These are phyloP conservation scores for Tolypocladium sp. DNA, from an alignment of 2,329 filamentous ascomycete species.

Conservation along the genomic window DNA sequence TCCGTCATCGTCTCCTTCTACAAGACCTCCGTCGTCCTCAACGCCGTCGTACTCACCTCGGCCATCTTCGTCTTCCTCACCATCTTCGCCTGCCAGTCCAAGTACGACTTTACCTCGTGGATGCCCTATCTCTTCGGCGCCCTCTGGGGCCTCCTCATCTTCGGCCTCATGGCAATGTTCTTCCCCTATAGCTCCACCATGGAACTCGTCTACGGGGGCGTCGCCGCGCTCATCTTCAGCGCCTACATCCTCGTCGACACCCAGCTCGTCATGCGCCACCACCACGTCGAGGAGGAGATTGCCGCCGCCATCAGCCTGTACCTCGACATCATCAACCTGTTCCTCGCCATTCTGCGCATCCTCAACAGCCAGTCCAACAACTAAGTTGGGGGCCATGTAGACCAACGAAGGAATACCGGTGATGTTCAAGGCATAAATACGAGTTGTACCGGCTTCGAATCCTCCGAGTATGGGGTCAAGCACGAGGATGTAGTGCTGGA, in stretches of 20 bases:
- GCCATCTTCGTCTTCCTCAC: slow-evolving; percentile 74
- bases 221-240: slow-evolving; percentile 81
- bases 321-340: slow-evolving; percentile 93
- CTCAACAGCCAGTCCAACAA: slow-evolving; percentile 95
- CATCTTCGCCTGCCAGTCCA: slow-evolving; percentile 90
- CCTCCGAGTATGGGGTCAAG: background rate
- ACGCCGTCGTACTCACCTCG: slow-evolving; percentile 81
- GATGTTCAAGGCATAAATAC: too few relatives aligned
- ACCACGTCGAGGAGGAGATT: slow-evolving; percentile 97
- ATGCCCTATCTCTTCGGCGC: slow-evolving; percentile 88
- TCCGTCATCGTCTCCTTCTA: slow-evolving; percentile 91
- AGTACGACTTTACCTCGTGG: slow-evolving; percentile 98
- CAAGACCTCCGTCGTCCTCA: slow-evolving; percentile 71
- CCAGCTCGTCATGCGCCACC: slow-evolving; percentile 88
- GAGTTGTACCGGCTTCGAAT: background rate
- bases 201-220: slow-evolving; percentile 77
- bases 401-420: too few relatives aligned
- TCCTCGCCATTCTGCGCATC: slow-evolving; percentile 90
- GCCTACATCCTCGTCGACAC: slow-evolving; percentile 95
- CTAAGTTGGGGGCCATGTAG: slow-evolving; percentile 31
- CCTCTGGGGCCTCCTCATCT: slow-evolving; percentile 83
- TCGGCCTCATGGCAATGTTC: slow-evolving; percentile 88
- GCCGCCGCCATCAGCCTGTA: slow-evolving; percentile 91
- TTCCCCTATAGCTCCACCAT: slow-evolving; percentile 73
- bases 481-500: background rate